A percentile compares a stretch with the other conserved stretches of the same genome.
Evolutionary conservation across 371 early-diverging fungal species (phyloP).

Genomic region (Rhizomucor pusillus): DNA sequence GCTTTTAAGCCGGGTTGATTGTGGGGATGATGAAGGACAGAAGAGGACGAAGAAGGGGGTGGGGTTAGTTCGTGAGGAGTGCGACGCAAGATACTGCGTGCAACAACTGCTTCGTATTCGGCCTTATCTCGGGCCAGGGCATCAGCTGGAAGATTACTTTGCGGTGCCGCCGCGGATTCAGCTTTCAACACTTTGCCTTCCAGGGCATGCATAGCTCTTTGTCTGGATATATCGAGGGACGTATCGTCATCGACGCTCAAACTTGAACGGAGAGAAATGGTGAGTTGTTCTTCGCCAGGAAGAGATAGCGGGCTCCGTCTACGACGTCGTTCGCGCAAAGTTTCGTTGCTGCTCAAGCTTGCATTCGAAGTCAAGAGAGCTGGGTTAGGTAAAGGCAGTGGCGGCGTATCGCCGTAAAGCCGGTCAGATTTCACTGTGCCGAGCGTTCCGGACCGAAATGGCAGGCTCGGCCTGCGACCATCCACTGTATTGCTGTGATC

Average conservation of each 20-base stretch:
- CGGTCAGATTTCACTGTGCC: constrained; percentile 2
- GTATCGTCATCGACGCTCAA: not conserved
- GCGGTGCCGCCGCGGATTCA: not conserved
- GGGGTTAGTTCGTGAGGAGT: too few relatives aligned
- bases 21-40: too few relatives aligned
- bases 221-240: too few relatives aligned
- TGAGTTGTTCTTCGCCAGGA: constrained; percentile 6
- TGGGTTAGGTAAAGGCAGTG: constrained; percentile 6
- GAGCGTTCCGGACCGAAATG: constrained; percentile 14
- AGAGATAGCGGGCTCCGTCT: constrained; percentile 16
- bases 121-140: constrained; percentile 23
- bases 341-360: too few relatives aligned
- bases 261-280: not conserved
- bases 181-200: constrained; percentile 7
- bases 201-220: constrained; percentile 14
- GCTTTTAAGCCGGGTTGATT: too few relatives aligned
- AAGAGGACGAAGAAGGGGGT: too few relatives aligned
- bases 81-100: constrained; percentile 20
- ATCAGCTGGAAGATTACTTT: not conserved
- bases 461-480: not conserved
- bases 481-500: too few relatives aligned
- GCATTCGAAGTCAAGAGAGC: too few relatives aligned
- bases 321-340: constrained; percentile 12
- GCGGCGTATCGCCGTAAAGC: not conserved
- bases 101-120: constrained; percentile 34